These are phyloP conservation scores for Komagataella pastoris DNA, from an alignment of 805 yeast genomes.

Conservation along the genomic window DNA sequence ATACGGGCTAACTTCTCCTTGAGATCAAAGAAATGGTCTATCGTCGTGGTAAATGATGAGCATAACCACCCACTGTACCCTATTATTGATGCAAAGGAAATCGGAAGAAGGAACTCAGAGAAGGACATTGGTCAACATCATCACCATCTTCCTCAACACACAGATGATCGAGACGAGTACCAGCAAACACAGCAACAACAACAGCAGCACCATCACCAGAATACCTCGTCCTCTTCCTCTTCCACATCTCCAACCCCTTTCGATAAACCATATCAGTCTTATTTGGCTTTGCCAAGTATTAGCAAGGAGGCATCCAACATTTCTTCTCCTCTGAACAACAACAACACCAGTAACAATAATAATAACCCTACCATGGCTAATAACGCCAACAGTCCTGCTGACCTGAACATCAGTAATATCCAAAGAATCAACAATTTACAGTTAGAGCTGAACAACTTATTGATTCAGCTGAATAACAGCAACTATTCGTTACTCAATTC, in stretches of 20 bases:
- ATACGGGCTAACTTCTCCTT: slow-evolving; percentile 49
- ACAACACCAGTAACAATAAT: not conserved
- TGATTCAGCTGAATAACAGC: slow-evolving; percentile 14
- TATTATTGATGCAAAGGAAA: not conserved
- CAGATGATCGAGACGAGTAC: not conserved
- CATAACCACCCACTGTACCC: slow-evolving; percentile 40
- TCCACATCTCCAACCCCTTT: not conserved
- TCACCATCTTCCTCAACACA: slow-evolving; percentile 11
- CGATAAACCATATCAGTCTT: not conserved
- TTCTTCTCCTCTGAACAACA: not conserved
- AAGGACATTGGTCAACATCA: slow-evolving; percentile 6
- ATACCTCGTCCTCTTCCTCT: not conserved
- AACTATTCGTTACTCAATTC: slow-evolving; percentile 4
- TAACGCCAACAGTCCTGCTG: not conserved
- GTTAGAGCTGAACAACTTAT: slow-evolving; percentile 14
- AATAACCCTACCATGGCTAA: not conserved
- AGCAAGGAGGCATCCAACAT: not conserved
- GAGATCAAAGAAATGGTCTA: slow-evolving; percentile 39
- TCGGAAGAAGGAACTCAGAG: not conserved
- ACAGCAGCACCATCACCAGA: slow-evolving; percentile 2
- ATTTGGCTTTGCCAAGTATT: not conserved
- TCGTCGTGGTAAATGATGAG: slow-evolving; percentile 43
- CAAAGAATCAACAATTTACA: slow-evolving; percentile 7
- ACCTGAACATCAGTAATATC: not conserved
- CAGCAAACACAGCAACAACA: slow-evolving; percentile 3